Conservation (phyloP, 2,329 filamentous ascomycete genomes). For the Mycosphaerella sp. region DNA sequence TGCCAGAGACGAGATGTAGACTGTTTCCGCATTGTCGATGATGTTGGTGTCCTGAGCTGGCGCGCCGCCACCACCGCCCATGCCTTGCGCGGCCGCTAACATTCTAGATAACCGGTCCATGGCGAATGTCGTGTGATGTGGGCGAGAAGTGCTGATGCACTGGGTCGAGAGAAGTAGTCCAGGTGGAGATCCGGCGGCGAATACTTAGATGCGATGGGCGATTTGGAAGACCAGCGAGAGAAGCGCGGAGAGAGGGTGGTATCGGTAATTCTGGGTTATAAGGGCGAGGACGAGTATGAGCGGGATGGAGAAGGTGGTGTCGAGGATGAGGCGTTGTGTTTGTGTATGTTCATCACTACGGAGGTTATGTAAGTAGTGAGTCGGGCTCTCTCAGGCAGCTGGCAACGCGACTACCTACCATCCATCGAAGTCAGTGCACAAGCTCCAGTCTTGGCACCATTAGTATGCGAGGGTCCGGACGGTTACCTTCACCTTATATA, state of each 20-base stretch:
- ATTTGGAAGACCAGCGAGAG: not conserved
- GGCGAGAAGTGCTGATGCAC: not conserved
- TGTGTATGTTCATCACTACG: not conserved
- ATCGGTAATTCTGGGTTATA: not conserved
- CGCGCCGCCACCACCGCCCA: conserved; percentile 57
- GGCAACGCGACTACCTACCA: conserved; percentile 1
- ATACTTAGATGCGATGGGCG: too few relatives aligned
- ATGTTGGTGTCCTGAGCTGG: conserved; percentile 80
- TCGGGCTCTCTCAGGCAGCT: conserved; percentile 3
- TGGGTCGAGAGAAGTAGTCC: not conserved
- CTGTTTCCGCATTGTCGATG: conserved; percentile 98
- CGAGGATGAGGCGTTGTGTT: not conserved
- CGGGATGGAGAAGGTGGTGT: conserved; percentile 5
- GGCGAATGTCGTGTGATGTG: conserved; percentile 25
- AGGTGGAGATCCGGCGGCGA: too few relatives aligned
- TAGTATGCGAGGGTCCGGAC: too few relatives aligned
- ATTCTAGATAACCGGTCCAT: conserved; percentile 94
- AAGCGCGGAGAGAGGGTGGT: not conserved
- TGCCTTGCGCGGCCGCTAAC: conserved; percentile 65
- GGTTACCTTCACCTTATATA: too few relatives aligned
- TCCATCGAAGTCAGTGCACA: not conserved
- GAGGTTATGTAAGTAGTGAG: not conserved
- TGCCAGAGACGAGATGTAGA: conserved; percentile 96
- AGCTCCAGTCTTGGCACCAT: not conserved
- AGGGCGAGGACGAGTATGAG: not conserved